These are phyloP conservation scores for Sporormia fimetaria DNA, from an alignment of 495 filamentous ascomycete genomes.

Conservation along the genomic window DNA sequence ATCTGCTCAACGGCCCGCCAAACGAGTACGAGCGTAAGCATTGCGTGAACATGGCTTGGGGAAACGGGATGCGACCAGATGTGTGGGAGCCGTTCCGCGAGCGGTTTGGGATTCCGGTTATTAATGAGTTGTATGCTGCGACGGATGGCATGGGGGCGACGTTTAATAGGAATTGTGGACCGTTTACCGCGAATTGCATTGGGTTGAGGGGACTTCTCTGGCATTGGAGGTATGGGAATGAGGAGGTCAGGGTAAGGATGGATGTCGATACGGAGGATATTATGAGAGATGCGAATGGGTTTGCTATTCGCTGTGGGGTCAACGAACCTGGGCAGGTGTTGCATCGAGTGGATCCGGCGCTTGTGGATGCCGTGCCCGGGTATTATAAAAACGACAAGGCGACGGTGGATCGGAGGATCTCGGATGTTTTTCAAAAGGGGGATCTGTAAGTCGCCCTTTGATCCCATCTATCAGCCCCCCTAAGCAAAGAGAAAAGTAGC, in stretches of 20 bases:
- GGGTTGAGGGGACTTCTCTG: constrained; percentile 24
- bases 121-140: constrained; percentile 34
- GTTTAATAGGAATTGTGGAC: constrained; percentile 17
- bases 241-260: constrained; percentile 28
- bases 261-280: constrained; percentile 32
- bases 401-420: constrained; percentile 15
- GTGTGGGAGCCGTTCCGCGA: constrained; percentile 32
- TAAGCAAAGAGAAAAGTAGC: neutral
- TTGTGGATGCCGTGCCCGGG: constrained; percentile 3
- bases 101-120: constrained; percentile 30
- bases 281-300: constrained; percentile 24
- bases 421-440: constrained; percentile 24
- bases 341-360: constrained; percentile 16
- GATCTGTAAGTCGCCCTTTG: constrained; percentile 18
- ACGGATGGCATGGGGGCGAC: constrained; percentile 27
- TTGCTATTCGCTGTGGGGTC: constrained; percentile 11
- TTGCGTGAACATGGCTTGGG: constrained; percentile 25
- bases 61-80: constrained; percentile 34
- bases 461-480: neutral
- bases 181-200: constrained; percentile 20
- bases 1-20: constrained; percentile 21
- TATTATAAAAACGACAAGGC: constrained; percentile 23
- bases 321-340: constrained; percentile 24
- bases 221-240: constrained; percentile 18
- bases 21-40: constrained; percentile 20